These are phyloP conservation scores for Mucor plumbeus DNA, from an alignment of 371 early-diverging fungal species.

Conservation along the genomic window DNA sequence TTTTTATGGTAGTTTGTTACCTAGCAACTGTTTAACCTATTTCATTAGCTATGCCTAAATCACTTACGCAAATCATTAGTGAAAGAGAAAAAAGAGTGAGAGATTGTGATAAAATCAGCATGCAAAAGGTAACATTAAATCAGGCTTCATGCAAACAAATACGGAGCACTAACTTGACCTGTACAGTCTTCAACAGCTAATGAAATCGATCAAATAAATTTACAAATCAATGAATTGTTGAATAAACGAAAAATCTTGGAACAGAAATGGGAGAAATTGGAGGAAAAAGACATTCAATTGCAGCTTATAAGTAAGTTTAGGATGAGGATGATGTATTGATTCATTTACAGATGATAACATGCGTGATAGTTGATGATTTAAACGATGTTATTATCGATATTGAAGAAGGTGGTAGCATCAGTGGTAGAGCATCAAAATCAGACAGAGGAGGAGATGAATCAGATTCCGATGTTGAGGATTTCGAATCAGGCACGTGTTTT, in stretches of 20 bases:
- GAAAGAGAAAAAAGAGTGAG: constrained; percentile 59
- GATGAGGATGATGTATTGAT: too few species aligned
- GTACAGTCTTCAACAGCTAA: constrained; percentile 48
- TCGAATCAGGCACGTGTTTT: constrained; percentile 50
- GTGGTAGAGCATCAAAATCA: constrained; percentile 8
- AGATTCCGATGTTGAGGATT: constrained; percentile 33
- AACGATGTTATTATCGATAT: constrained; percentile 44
- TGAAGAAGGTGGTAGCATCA: constrained; percentile 33
- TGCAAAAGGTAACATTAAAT: constrained; percentile 48
- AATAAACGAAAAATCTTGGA: constrained; percentile 57
- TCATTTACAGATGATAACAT: not conserved
- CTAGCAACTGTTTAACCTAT: not conserved
- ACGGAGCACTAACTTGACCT: not conserved
- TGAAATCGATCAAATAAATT: constrained; percentile 68
- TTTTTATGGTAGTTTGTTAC: not conserved
- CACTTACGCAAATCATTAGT: constrained; percentile 43
- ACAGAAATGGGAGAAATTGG: constrained; percentile 59
- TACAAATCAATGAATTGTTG: constrained; percentile 59
- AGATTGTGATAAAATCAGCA: constrained; percentile 58
- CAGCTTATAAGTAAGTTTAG: constrained; percentile 27
- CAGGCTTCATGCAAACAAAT: not conserved
- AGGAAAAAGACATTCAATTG: constrained; percentile 56
- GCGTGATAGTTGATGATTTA: constrained; percentile 42
- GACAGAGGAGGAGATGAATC: constrained; percentile 13
- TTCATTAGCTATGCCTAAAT: constrained; percentile 22